Evolutionary conservation across 1,284 basidiomycete species (phyloP).

Genomic region (Tilletia caries): DNA sequence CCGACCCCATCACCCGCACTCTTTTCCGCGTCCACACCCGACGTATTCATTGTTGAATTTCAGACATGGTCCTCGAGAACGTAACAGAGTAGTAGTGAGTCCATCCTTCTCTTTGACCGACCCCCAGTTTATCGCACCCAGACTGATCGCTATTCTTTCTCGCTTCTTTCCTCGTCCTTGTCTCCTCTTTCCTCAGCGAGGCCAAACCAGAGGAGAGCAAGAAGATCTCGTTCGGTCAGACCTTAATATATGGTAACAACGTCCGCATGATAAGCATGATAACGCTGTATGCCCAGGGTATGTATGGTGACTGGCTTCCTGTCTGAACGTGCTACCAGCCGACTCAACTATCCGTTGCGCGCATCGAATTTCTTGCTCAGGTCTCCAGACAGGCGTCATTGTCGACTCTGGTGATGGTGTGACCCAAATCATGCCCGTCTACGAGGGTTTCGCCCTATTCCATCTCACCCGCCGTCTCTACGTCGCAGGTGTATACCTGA

Average conservation of each 20-base stretch:
- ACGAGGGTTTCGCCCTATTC: conserved; percentile 91
- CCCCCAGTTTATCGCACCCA: too few relatives aligned
- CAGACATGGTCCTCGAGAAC: conserved; percentile 97
- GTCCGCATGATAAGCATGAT: conserved; percentile 80
- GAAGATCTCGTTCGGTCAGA: conserved; percentile 80
- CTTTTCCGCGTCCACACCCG: conserved; percentile 74
- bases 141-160: too few relatives aligned
- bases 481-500: conserved; percentile 96
- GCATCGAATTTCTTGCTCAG: too few relatives aligned
- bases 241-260: conserved; percentile 92
- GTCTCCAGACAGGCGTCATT: conserved; percentile 94
- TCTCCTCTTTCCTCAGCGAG: conserved; percentile 62
- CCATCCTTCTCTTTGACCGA: background rate
- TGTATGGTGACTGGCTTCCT: too few relatives aligned
- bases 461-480: conserved; percentile 85
- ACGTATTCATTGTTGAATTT: background rate
- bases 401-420: conserved; percentile 99
- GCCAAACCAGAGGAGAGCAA: conserved; percentile 75
- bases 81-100: conserved; percentile 92
- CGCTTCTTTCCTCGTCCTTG: too few relatives aligned
- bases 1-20: conserved; percentile 69
- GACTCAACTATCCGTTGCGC: too few relatives aligned
- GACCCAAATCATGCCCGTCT: conserved; percentile 97
- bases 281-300: too few relatives aligned
- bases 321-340: too few relatives aligned